Percentiles rank a stretch among this genome's conserved stretches.
Evolutionary conservation across 192 early-diverging fungal species (phyloP).

Genomic region (Coemansia furcata): DNA sequence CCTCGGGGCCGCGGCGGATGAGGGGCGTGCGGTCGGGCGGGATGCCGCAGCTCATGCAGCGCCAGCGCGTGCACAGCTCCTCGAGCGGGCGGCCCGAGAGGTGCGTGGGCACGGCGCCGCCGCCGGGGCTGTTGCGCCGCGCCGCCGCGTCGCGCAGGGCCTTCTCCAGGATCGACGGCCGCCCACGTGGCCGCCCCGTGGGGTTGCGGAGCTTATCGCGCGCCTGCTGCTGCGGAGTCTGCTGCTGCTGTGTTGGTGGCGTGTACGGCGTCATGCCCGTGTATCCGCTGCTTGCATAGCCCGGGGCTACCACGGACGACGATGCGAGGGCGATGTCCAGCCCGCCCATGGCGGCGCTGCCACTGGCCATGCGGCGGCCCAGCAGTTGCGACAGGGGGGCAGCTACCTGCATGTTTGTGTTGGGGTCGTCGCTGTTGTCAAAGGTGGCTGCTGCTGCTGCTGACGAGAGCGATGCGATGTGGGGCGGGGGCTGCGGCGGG

Average conservation of each 20-base stretch:
- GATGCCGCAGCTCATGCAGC: conserved; percentile 47
- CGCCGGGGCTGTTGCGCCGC: conserved; percentile 1
- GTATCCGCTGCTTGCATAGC: not conserved
- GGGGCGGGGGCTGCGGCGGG: not conserved
- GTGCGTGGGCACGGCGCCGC: conserved; percentile 30
- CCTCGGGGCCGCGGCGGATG: conserved; percentile 44
- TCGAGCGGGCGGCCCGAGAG: conserved; percentile 38
- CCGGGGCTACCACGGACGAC: not conserved
- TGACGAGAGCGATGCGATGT: not conserved
- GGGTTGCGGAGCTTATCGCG: conserved; percentile 48
- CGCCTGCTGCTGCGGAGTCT: conserved; percentile 19
- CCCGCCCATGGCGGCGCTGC: not conserved
- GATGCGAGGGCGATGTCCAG: conserved; percentile 6
- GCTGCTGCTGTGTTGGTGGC: not conserved
- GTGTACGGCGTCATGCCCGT: conserved; percentile 9
- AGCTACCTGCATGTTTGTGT: not conserved
- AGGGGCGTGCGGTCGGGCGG: conserved; percentile 44
- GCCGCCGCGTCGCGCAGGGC: conserved; percentile 45
- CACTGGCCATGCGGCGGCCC: conserved; percentile 8
- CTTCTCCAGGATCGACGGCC: conserved; percentile 50
- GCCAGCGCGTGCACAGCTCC: conserved; percentile 42
- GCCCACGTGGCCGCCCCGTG: conserved; percentile 43
- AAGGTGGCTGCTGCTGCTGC: not conserved
- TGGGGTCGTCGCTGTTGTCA: not conserved
- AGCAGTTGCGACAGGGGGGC: conserved; percentile 11